Percentiles rank a stretch among this genome's conserved stretches.
phyloP scores from a whole-genome alignment of 164 flowering plant genomes.

The Annona squamosa region DNA sequence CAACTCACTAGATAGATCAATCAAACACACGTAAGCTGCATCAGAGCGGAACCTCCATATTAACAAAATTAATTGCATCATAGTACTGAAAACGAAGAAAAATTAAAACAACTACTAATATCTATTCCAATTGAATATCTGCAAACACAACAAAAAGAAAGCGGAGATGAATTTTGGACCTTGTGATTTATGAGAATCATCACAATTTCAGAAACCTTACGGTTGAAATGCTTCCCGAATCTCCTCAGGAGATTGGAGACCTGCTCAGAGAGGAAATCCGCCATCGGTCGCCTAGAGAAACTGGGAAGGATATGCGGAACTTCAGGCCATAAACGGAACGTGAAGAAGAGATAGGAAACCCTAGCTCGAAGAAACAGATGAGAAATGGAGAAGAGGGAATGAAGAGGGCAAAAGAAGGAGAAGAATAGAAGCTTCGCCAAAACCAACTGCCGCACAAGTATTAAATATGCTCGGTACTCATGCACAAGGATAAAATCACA shows the following conservation, averaged over 20 bases:
- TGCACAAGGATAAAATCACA: too few relatives aligned
- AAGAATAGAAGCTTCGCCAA: neutral
- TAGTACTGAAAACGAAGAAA: too few relatives aligned
- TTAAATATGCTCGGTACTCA: too few relatives aligned
- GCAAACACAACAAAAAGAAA: neutral
- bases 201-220: constrained; percentile 18
- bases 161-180: constrained; percentile 14
- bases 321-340: neutral
- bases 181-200: constrained; percentile 25
- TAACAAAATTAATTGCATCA: too few relatives aligned
- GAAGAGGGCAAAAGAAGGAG: neutral
- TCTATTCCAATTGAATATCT: too few relatives aligned
- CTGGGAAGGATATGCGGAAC: neutral
- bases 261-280: constrained; percentile 18
- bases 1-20: too few relatives aligned
- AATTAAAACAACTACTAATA: too few relatives aligned
- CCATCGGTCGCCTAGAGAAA: constrained; percentile 11
- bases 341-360: neutral
- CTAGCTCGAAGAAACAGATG: neutral
- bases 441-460: neutral
- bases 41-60: too few relatives aligned
- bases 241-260: constrained; percentile 17
- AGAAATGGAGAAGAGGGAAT: neutral
- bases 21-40: too few relatives aligned
- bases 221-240: constrained; percentile 16